These are phyloP conservation scores for Penicillium capsulatum DNA, from an alignment of 2,329 filamentous ascomycete genomes.

Conservation along the genomic window DNA sequence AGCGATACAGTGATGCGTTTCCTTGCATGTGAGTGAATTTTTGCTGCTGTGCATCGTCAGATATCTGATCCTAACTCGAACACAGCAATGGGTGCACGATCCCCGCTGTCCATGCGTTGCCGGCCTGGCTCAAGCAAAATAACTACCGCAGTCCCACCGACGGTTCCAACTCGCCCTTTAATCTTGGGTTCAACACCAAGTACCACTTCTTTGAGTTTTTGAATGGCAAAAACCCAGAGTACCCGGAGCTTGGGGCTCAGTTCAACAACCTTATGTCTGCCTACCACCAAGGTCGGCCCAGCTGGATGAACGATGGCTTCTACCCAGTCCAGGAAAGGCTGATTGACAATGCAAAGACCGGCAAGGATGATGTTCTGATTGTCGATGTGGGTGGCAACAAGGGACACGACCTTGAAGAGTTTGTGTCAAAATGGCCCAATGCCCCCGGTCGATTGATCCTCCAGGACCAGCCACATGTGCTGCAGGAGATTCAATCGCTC, in stretches of 20 bases:
- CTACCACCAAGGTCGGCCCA: slow-evolving; percentile 9
- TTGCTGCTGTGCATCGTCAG: too few species aligned
- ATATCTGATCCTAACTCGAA: background rate
- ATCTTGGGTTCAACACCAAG: slow-evolving; percentile 4
- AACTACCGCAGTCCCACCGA: slow-evolving; percentile 8
- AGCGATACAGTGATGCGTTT: slow-evolving; percentile 16
- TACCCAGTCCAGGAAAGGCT: slow-evolving; percentile 6
- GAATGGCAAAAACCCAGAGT: slow-evolving; percentile 4
- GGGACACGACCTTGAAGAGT: slow-evolving; percentile 12
- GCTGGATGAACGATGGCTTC: slow-evolving; percentile 10
- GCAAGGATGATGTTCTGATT: slow-evolving; percentile 5
- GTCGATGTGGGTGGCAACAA: slow-evolving; percentile 14
- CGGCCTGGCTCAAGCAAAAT: slow-evolving; percentile 10
- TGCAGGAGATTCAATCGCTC: slow-evolving; percentile 4
- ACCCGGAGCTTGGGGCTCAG: slow-evolving; percentile 8
- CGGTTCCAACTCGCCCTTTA: slow-evolving; percentile 8
- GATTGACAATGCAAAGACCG: background rate
- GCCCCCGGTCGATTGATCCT: slow-evolving; percentile 9
- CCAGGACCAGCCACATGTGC: slow-evolving; percentile 11
- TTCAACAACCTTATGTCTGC: slow-evolving; percentile 14
- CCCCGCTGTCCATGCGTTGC: slow-evolving; percentile 3
- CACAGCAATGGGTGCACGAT: slow-evolving; percentile 7
- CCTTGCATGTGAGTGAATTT: slow-evolving; percentile 16
- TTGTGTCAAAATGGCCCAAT: slow-evolving; percentile 5
- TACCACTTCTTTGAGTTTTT: slow-evolving; percentile 9